Base-by-base conservation (phyloP, 768 basidiomycete genomes). In the Calocera cornea region DNA sequence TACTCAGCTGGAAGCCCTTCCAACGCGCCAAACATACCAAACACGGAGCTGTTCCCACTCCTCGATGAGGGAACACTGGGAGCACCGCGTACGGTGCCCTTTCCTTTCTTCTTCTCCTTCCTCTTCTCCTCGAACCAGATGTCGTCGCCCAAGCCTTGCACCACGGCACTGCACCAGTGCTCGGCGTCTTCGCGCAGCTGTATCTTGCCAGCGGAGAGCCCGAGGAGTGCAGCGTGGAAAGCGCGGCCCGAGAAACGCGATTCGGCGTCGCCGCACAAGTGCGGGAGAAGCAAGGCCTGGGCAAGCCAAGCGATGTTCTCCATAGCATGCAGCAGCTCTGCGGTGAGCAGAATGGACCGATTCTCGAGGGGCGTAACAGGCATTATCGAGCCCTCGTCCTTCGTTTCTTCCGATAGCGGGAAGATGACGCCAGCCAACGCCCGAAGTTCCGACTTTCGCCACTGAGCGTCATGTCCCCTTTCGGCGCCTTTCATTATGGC, bases 401-500 rank as follows among this genome's bases (percentile, higher is more conserved):
- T 66, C 17, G 33, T 40, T 2, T 31, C n/a, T 24, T 66, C 66
- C 0, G 34, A 17, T 3, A 67, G 68, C 69, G 69, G 67, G 68
- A 60, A 66, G 74, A 85, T 84, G 34, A 84, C 78, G 0, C 82
- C 77, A 47, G 91, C 79, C 72, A 89, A 80, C 33, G 83, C 83
- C 1, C 72, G 78, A 2, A 83, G 86, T 73, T 92, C 90, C 3
- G 75, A 77, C 69, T 75, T 79, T 0, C 85, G 87, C 90, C 90
- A 92, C 29, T 83, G 79, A 73, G 89, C 89, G 70, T 80, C 81
- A 68, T 86, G 83, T 41, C 84, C 64, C n/a, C 49, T 65, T 38
- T 69, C 70, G 11, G 47, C 50, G 8, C 38, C 22, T 70, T 60
- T 34, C 49, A 38, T 65, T 44, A 54, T 36, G 41, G 38, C 34